Conservation (phyloP, 495 filamentous ascomycete species). For the Cercophora sp. region DNA sequence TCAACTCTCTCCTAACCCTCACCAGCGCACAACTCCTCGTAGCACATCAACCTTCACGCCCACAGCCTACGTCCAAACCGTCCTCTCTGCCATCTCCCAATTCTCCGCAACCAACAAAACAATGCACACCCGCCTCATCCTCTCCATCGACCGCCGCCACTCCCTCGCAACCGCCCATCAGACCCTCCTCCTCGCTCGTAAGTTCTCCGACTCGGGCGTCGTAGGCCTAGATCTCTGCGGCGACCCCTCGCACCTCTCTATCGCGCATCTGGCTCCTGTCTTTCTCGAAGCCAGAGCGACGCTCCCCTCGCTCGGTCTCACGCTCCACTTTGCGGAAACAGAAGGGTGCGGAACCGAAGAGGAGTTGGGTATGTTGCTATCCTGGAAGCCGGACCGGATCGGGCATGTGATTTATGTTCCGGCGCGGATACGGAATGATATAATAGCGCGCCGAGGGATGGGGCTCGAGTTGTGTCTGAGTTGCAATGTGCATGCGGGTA, state of each 20-base stretch:
- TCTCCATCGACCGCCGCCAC: slow-evolving; percentile 70
- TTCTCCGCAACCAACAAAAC: slow-evolving; percentile 33
- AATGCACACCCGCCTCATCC: slow-evolving; percentile 62
- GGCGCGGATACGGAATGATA: slow-evolving; percentile 51
- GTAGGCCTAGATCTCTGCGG: slow-evolving; percentile 82
- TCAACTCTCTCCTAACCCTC: no score
- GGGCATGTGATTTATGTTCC: slow-evolving; percentile 78
- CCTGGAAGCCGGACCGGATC: slow-evolving; percentile 63
- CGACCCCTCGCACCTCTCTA: slow-evolving; percentile 63
- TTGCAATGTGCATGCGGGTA: slow-evolving; percentile 74
- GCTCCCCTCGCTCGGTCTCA: slow-evolving; percentile 52
- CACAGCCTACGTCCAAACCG: slow-evolving; percentile 60
- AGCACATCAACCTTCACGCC: no score
- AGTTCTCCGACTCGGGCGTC: slow-evolving; percentile 52
- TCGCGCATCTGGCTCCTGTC: slow-evolving; percentile 51
- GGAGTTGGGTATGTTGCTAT: slow-evolving; percentile 61
- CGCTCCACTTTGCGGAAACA: slow-evolving; percentile 77
- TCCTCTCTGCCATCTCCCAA: slow-evolving; percentile 55
- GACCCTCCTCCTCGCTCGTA: slow-evolving; percentile 59
- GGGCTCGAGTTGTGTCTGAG: slow-evolving; percentile 75
- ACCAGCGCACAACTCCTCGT: slow-evolving; percentile 75
- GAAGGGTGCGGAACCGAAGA: slow-evolving; percentile 43
- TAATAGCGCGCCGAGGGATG: slow-evolving; percentile 41
- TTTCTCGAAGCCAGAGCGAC: slow-evolving; percentile 51
- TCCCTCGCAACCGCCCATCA: slow-evolving; percentile 52